Evolutionary conservation across 1,284 basidiomycete species (phyloP).

Genomic region (Trichosporon ovoides): DNA sequence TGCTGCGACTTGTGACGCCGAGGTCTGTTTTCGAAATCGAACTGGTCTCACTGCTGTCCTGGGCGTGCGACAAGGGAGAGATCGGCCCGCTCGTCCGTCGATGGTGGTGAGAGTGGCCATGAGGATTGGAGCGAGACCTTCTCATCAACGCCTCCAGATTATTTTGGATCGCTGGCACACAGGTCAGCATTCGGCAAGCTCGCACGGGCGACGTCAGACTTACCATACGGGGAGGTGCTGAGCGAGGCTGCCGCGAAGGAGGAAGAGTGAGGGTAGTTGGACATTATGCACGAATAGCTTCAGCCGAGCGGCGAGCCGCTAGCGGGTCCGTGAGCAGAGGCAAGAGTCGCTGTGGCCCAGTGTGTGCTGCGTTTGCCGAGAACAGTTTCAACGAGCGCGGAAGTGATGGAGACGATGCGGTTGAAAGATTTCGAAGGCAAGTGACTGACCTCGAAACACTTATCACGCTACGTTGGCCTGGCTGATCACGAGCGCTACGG

Average conservation of each 20-base stretch:
- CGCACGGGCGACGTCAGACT: constrained; percentile 7
- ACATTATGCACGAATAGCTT: constrained; percentile 23
- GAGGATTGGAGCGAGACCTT: constrained; percentile 32
- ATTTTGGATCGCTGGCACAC: constrained; percentile 38
- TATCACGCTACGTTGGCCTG: too few relatives aligned
- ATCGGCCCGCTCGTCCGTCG: constrained; percentile 1
- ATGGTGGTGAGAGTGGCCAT: constrained; percentile 1
- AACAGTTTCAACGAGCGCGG: too few relatives aligned
- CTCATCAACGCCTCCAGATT: constrained; percentile 46
- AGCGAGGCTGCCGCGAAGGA: constrained; percentile 39
- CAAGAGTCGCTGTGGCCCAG: neutral
- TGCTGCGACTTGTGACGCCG: neutral
- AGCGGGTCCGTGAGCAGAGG: neutral
- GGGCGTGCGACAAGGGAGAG: neutral
- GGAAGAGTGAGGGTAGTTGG: constrained; percentile 42
- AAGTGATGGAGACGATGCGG: too few relatives aligned
- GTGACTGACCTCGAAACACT: too few relatives aligned
- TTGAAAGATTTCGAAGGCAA: too few relatives aligned
- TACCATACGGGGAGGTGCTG: constrained; percentile 43
- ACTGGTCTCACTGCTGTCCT: constrained; percentile 1
- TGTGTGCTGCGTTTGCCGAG: neutral
- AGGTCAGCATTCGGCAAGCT: neutral
- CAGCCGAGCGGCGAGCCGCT: neutral
- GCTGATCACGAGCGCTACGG: too few relatives aligned
- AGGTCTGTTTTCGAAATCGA: neutral